phyloP scores from a whole-genome alignment of 441 rosid species.

The Kokia cookei region DNA sequence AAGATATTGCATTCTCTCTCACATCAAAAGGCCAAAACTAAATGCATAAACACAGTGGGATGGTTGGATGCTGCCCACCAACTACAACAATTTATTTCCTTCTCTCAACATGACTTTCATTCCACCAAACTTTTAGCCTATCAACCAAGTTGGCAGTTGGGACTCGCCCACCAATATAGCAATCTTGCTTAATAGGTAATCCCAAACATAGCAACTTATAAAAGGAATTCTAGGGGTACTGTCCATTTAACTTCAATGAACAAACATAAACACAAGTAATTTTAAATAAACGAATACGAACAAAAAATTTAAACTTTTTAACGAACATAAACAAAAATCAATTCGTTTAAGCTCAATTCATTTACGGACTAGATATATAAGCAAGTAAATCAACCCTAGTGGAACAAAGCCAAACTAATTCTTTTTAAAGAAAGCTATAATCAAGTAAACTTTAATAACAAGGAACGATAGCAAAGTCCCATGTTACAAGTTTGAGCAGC shows the following conservation, averaged over 20 bases:
- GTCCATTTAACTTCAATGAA: too few species aligned
- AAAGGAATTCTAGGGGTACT: not conserved
- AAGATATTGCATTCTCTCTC: not conserved
- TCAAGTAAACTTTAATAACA: not conserved
- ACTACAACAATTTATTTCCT: not conserved
- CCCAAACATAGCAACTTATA: not conserved
- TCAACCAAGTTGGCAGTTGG: not conserved
- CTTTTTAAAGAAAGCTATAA: not conserved
- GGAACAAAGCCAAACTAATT: not conserved
- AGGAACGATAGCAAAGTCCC: not conserved
- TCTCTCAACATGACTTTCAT: not conserved
- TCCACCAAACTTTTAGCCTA: not conserved
- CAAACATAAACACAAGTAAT: too few species aligned
- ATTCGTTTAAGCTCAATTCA: too few species aligned
- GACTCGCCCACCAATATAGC: not conserved
- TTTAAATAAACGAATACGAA: too few species aligned
- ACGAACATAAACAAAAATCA: too few species aligned
- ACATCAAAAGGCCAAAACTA: not conserved
- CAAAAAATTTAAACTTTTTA: too few species aligned
- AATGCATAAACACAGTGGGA: not conserved
- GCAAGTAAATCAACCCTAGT: not conserved
- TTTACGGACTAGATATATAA: too few species aligned
- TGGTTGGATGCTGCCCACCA: not conserved
- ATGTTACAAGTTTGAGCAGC: not conserved
- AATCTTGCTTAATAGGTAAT: not conserved